phyloP scores from a whole-genome alignment of 2,329 filamentous ascomycete genomes.

The Colletotrichum sublineola region DNA sequence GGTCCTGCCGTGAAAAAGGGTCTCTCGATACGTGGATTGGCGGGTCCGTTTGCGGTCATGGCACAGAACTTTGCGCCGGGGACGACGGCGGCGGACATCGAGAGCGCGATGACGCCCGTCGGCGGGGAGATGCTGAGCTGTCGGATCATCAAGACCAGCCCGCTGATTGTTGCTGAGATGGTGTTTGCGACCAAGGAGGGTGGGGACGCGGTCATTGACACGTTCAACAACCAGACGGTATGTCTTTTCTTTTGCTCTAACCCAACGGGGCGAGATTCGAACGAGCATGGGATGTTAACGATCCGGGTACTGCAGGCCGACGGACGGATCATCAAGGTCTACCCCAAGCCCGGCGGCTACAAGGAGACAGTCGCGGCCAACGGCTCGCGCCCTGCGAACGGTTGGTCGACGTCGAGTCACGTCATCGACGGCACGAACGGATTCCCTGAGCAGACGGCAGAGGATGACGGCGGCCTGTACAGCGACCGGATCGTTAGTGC shows the following conservation, averaged over 20 bases:
- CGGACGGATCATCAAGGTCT: conserved; percentile 79
- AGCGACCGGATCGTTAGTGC: conserved; percentile 60
- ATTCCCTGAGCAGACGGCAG: conserved; percentile 64
- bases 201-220: conserved; percentile 80
- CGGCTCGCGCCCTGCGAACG: conserved; percentile 46
- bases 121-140: conserved; percentile 78
- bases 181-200: conserved; percentile 79
- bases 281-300: background rate
- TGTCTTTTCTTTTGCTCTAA: conserved; percentile 47
- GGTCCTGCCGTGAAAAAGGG: conserved; percentile 56
- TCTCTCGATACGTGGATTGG: conserved; percentile 80
- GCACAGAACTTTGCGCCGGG: conserved; percentile 87
- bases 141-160: conserved; percentile 74
- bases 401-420: conserved; percentile 50
- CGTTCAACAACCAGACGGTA: conserved; percentile 84
- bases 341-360: conserved; percentile 70
- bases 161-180: conserved; percentile 83
- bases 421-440: conserved; percentile 68
- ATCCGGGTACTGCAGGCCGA: conserved; percentile 69
- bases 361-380: conserved; percentile 43
- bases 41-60: conserved; percentile 78
- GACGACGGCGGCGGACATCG: conserved; percentile 85
- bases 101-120: conserved; percentile 83
- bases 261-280: background rate
- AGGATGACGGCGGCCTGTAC: conserved; percentile 58